These are phyloP conservation scores for Trichoderma hamatum DNA, from an alignment of 2,329 filamentous ascomycete genomes.

Conservation along the genomic window DNA sequence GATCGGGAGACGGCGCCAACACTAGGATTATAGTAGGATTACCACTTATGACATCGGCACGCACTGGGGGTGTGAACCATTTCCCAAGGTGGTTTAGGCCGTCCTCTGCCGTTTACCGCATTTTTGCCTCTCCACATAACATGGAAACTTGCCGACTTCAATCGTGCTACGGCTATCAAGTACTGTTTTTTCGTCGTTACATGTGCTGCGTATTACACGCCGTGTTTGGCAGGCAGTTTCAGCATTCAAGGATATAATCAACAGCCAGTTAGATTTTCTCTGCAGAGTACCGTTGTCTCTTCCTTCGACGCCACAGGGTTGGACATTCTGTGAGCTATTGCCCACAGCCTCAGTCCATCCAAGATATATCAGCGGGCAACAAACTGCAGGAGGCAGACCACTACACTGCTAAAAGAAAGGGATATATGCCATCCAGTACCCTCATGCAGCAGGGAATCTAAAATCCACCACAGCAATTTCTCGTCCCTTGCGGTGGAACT, in stretches of 20 bases:
- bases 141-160: not conserved
- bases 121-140: not conserved
- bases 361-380: not conserved
- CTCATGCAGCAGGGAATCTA: not conserved
- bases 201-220: not conserved
- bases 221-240: not conserved
- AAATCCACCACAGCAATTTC: not conserved
- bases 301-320: not conserved
- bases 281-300: too few relatives aligned
- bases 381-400: not conserved
- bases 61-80: not conserved
- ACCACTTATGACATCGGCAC: not conserved
- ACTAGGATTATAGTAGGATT: conserved; percentile 9
- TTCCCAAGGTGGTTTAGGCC: not conserved
- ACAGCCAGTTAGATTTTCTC: not conserved
- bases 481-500: not conserved
- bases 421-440: not conserved
- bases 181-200: not conserved
- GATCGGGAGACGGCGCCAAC: conserved; percentile 18
- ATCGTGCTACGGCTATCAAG: not conserved
- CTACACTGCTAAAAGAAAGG: not conserved
- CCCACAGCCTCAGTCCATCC: not conserved
- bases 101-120: not conserved
- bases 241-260: not conserved
- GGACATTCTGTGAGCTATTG: not conserved